These are phyloP conservation scores for Lepidium aucheri DNA, from an alignment of 345 rosid genomes.

Conservation along the genomic window DNA sequence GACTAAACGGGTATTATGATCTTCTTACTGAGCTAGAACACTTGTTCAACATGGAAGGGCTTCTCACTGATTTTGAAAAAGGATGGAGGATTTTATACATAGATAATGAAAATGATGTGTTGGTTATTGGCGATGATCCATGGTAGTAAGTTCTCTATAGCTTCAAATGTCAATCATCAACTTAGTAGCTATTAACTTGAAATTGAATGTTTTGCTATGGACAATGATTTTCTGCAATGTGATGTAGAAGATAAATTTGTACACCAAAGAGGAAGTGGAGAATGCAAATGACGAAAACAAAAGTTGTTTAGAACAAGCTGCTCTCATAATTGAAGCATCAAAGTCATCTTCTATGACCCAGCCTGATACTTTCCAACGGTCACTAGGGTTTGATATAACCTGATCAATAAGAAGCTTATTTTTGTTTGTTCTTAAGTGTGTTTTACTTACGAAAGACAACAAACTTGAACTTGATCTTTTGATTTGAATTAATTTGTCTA, in stretches of 20 bases:
- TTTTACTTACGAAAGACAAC: not conserved
- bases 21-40: no score
- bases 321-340: conserved; percentile 37
- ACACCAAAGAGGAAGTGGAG: conserved; percentile 78
- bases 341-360: conserved; percentile 78
- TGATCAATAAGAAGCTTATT: not conserved
- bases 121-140: conserved; percentile 93
- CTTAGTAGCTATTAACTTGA: not conserved
- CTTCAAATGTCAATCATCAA: conserved; percentile 1
- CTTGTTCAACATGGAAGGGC: no score
- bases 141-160: conserved; percentile 69
- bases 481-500: no score
- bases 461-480: not conserved
- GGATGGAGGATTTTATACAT: conserved; percentile 89
- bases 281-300: conserved; percentile 73
- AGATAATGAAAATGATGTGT: conserved; percentile 74
- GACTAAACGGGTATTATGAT: no score
- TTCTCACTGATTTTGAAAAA: conserved; percentile 56
- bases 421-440: not conserved
- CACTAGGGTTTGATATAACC: conserved; percentile 31
- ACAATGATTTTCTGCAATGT: conserved; percentile 67
- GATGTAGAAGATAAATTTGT: no score
- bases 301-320: conserved; percentile 89
- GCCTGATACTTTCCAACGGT: conserved; percentile 62
- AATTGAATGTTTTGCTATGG: not conserved